phyloP scores from a whole-genome alignment of 2,329 filamentous ascomycete species.

The Talaromyces sp. region DNA sequence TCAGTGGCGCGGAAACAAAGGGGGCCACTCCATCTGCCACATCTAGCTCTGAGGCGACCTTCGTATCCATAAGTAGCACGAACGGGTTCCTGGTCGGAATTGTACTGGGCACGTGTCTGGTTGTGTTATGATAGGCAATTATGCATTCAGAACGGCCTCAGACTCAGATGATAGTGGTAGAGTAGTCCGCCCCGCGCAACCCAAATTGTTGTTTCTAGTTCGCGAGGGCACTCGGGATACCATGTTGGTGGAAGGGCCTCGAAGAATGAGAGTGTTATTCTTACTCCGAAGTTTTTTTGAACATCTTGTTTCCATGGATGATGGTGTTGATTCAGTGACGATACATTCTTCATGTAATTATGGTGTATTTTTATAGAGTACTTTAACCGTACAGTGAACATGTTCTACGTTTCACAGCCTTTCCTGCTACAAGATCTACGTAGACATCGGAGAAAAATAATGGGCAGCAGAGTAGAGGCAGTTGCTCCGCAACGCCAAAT shows the following conservation, averaged over 20 bases:
- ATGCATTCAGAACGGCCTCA: too few relatives aligned
- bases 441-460: neutral
- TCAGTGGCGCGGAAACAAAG: neutral
- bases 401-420: neutral
- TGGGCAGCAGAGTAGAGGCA: neutral
- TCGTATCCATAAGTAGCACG: neutral
- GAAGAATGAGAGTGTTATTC: neutral
- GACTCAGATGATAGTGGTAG: too few relatives aligned
- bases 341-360: neutral
- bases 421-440: neutral
- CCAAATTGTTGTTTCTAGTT: too few relatives aligned
- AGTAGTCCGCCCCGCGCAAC: too few relatives aligned
- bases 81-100: neutral
- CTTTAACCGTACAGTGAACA: neutral
- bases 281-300: neutral
- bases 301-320: neutral
- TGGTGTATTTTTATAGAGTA: neutral
- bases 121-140: neutral
- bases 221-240: too few relatives aligned
- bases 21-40: neutral
- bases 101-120: neutral
- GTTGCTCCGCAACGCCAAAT: neutral
- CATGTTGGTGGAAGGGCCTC: neutral
- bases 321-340: neutral
- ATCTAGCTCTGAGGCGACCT: neutral